Base-by-base conservation (phyloP, 2,329 filamentous ascomycete species). In the Xylariaceae sp. region DNA sequence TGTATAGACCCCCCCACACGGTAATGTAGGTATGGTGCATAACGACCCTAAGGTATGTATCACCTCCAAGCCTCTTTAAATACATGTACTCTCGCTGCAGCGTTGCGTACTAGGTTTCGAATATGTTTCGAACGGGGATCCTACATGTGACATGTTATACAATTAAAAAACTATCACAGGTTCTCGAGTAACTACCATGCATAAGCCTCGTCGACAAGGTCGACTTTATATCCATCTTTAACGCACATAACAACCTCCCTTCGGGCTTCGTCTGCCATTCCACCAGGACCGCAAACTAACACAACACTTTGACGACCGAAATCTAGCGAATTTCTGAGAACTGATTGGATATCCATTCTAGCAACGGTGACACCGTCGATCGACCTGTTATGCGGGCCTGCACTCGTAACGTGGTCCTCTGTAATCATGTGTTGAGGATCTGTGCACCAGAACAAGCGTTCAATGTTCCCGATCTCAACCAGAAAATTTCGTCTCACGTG, bases 251-350 rank as follows among this genome's bases (percentile, higher is more conserved):
- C 48, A 18, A 60, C 54, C 42, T 58, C 46, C n/a, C 27, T 51
- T 38, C 58, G 48, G 2, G 57, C 60, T 27, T 63, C 62, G 22
- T 65, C 62, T 1, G 61, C 61, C 62, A 65, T 64, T 4, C 47
- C 52, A 7, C 52, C 56, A 1, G 62, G 62, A 1, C 62, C 62
- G 19, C 62, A 64, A 1, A 62, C 57, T 1, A 65, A 17, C 1
- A 65, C 58, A 0, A 59, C 57, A 1, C 57, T 62, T 15, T 60
- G 59, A 14, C 52, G 59, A 18, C 47, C 52, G 1, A 39, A 39
- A 22, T 54, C 53, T 3, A 58, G 27, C 47, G 12, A 42, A 11
- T 54, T 57, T 47, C 42, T 54, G 17, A 56, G 58, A 15, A 61
- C 47, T 44, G 42, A 40, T 42, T 43, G 45, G 18, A 59, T 49